These are phyloP conservation scores for Ceratobasidium sp. DNA, from an alignment of 1,284 basidiomycete species.

Conservation along the genomic window DNA sequence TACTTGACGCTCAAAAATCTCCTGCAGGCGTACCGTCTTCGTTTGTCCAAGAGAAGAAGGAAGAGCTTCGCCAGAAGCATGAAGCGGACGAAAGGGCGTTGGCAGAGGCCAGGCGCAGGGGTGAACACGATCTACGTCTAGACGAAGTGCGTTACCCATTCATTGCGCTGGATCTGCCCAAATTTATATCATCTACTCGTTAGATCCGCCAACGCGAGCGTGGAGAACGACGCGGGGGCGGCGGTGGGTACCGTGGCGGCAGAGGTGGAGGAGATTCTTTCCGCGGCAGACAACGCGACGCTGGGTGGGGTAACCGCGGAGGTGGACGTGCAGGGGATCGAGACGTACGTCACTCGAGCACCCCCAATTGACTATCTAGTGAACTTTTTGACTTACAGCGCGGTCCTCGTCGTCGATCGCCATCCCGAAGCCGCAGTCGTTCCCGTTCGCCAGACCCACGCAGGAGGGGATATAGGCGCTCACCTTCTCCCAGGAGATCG, in stretches of 20 bases:
- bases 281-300: slow-evolving; percentile 40
- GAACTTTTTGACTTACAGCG: neutral
- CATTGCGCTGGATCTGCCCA: neutral
- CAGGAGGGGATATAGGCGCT: slow-evolving; percentile 10
- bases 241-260: slow-evolving; percentile 56
- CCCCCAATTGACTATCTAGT: too few species aligned
- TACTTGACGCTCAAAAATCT: slow-evolving; percentile 89
- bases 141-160: slow-evolving; percentile 56
- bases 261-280: slow-evolving; percentile 52
- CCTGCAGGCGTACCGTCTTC: slow-evolving; percentile 90
- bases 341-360: slow-evolving; percentile 46
- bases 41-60: slow-evolving; percentile 96
- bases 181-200: neutral
- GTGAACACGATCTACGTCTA: slow-evolving; percentile 53
- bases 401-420: slow-evolving; percentile 18
- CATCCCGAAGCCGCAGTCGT: slow-evolving; percentile 21
- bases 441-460: neutral
- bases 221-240: slow-evolving; percentile 45
- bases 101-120: slow-evolving; percentile 72
- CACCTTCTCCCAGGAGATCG: neutral
- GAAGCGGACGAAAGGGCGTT: slow-evolving; percentile 69
- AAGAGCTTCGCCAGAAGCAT: slow-evolving; percentile 83
- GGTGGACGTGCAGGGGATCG: slow-evolving; percentile 49
- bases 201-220: slow-evolving; percentile 60
- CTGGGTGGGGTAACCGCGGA: slow-evolving; percentile 56